Evolutionary conservation across 1,284 basidiomycete genomes (phyloP).

Genomic region (Puccinia sorghi): DNA sequence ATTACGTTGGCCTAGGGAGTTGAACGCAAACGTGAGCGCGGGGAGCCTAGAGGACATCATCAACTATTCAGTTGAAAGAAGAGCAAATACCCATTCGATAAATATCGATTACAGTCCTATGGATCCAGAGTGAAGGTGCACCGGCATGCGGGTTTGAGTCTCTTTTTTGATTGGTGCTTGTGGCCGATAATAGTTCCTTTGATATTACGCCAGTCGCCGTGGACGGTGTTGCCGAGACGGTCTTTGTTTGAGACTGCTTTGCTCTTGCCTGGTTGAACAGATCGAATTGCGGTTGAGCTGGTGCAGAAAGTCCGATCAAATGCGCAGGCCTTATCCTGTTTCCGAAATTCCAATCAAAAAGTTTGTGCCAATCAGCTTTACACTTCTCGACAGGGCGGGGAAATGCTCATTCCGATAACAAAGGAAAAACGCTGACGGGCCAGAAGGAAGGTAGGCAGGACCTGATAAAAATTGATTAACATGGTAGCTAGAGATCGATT

Average conservation of each 20-base stretch:
- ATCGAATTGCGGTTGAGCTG: background rate
- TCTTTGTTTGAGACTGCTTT: constrained; percentile 7
- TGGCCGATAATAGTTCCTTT: background rate
- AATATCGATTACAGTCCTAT: constrained; percentile 38
- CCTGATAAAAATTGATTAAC: background rate
- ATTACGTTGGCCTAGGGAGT: constrained; percentile 51
- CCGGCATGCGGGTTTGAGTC: background rate
- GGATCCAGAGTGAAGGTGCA: constrained; percentile 22
- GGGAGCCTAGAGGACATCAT: background rate
- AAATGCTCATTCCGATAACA: background rate
- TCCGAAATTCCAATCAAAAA: background rate
- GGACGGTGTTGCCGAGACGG: background rate
- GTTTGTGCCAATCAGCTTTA: background rate
- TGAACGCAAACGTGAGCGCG: background rate
- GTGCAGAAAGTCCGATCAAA: constrained; percentile 36
- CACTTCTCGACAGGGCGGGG: background rate
- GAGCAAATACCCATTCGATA: constrained; percentile 38
- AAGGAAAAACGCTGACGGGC: constrained; percentile 34
- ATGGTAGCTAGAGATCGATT: background rate
- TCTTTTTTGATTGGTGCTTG: background rate
- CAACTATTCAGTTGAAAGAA: background rate
- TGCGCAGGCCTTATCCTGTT: constrained; percentile 28
- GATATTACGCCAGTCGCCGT: constrained; percentile 6
- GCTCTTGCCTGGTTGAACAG: background rate
- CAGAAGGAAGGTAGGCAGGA: constrained; percentile 40